Evolutionary conservation across 805 yeast genomes (phyloP), one percentile per base, ranked within the genome.

Genomic region (Candida stauntonica): DNA sequence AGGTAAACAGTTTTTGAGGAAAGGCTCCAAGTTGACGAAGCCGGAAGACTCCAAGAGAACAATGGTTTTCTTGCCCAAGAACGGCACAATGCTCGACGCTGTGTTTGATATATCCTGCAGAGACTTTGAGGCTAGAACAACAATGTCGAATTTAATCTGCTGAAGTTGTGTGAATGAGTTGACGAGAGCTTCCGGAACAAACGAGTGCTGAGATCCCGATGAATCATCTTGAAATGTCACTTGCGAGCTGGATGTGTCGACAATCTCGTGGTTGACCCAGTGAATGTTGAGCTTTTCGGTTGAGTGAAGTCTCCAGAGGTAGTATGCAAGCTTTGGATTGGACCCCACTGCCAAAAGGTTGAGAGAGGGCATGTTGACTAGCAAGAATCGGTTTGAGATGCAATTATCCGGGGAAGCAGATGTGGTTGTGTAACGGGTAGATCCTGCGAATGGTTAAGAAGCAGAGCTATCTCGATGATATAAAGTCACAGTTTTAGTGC

Each of bases 11-110:
- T 86, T 75, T 40, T 78, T 73, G 28, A 81, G 70, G 54, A 82
- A 82, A 7, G 85, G 83, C 57, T 84, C 91, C 36, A 84, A 58
- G 56, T 81, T 81, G 40, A 84, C 75, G 54, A 74, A 83, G 4
- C 86, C 86, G 2, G 86, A 76, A 34, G 80, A 73, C 60, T 84
- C 94, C 26, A 84, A 62, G 18, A 83, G 62, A 3, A 84, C 62
- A 24, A 78, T 63, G 18, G 87, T 70, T 29, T 56, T 70, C 44
- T 57, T 57, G 35, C 61, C 62, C 26, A 74, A 45, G 18, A 68
- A 44, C 0, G 67, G 56, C 5, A 61, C 49, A 31, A 75, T 48
- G 29, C 63, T 60, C 3, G 64, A 41, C 16, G 74, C 63, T 11
- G 68, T 29, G 1, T 64, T 53, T 4, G 79, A 68, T 20, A 76